phyloP scores from a whole-genome alignment of 768 basidiomycete genomes.

The Mycena haematopus region DNA sequence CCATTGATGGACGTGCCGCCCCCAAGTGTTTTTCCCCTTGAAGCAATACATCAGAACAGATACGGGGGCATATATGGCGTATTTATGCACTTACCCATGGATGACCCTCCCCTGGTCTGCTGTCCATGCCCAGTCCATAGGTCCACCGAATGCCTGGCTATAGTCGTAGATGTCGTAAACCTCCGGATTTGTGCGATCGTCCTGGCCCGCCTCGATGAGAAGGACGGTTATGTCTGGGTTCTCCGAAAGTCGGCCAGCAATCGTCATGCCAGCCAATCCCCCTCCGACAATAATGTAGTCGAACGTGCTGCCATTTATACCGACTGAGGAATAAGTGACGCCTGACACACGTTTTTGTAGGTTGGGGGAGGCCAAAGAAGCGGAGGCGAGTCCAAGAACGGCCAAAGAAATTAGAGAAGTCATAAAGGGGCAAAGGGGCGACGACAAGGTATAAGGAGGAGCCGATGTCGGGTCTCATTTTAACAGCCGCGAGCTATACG shows the following conservation, averaged over 20 bases:
- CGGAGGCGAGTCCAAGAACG: conserved; percentile 25
- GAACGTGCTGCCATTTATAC: conserved; percentile 30
- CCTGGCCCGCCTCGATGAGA: conserved; percentile 44
- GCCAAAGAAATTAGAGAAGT: conserved; percentile 18
- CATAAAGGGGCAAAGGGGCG: conserved; percentile 6
- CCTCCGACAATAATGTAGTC: conserved; percentile 38
- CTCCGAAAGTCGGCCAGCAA: conserved; percentile 41
- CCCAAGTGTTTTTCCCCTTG: conserved; percentile 28
- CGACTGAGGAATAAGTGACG: conserved; percentile 24
- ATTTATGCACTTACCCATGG: conserved; percentile 32
- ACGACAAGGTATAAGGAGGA: not conserved
- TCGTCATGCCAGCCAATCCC: conserved; percentile 40
- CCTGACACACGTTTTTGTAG: conserved; percentile 27
- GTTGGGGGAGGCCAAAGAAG: conserved; percentile 18
- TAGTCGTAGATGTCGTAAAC: conserved; percentile 41
- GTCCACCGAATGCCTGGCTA: conserved; percentile 34
- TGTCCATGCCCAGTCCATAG: conserved; percentile 42
- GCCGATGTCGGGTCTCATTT: not conserved
- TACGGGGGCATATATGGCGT: not conserved
- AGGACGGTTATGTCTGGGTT: conserved; percentile 37
- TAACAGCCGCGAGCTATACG: not conserved
- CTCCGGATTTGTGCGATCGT: conserved; percentile 37
- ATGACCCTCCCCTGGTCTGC: conserved; percentile 36
- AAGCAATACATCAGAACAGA: not conserved
- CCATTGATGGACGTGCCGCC: conserved; percentile 42